Percentiles rank a stretch among this genome's conserved stretches.
Evolutionary conservation across 2,329 filamentous ascomycete genomes (phyloP).

Genomic region (Trichoderma guizhouense): DNA sequence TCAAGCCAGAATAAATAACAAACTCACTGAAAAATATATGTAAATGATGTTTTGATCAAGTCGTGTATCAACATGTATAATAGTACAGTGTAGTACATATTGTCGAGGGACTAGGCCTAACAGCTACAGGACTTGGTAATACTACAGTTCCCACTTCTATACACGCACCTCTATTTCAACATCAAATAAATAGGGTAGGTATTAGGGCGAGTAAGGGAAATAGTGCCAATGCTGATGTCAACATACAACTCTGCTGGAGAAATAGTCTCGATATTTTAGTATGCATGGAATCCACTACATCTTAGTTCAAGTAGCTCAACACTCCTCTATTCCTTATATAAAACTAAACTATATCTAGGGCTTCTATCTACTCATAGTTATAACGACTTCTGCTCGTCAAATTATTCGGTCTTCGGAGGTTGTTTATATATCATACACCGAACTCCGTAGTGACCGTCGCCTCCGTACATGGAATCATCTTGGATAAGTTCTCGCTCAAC

Average conservation of each 20-base stretch:
- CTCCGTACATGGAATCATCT: slow-evolving; percentile 24
- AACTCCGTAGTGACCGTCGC: neutral
- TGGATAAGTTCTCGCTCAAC: slow-evolving; percentile 25
- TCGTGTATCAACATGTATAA: neutral
- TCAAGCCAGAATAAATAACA: neutral
- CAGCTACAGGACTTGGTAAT: neutral
- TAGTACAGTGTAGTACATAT: neutral
- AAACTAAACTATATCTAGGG: neutral
- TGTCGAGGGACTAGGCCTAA: neutral
- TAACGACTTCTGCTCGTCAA: too few relatives aligned
- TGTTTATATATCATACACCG: slow-evolving; percentile 2
- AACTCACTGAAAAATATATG: neutral
- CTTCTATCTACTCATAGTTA: neutral
- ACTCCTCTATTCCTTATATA: neutral
- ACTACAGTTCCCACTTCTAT: neutral
- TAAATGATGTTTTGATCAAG: neutral
- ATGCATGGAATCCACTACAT: neutral
- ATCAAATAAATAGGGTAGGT: neutral
- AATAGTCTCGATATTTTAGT: neutral
- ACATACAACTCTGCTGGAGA: neutral
- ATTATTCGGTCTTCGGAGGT: neutral
- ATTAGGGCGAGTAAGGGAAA: neutral
- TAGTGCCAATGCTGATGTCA: neutral
- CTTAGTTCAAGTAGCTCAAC: neutral
- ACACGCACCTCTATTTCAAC: neutral